Evolutionary conservation across 2,329 filamentous ascomycete species (phyloP).

Genomic region (Exophiala alcalophila): DNA sequence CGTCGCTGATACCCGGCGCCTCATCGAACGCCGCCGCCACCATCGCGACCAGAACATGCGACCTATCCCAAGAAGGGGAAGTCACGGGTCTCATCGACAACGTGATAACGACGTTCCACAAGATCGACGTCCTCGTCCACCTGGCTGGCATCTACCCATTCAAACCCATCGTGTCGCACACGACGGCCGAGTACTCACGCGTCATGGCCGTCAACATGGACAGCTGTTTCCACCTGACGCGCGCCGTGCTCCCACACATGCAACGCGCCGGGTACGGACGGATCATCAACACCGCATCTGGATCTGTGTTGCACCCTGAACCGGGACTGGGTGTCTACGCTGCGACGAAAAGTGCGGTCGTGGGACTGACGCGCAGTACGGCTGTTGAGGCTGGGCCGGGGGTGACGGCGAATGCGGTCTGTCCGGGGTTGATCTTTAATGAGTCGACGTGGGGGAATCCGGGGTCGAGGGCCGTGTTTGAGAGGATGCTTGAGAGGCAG

Average conservation of each 20-base stretch:
- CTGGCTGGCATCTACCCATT: conserved; percentile 6
- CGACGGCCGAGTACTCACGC: background rate
- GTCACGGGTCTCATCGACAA: background rate
- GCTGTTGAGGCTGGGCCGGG: conserved; percentile 8
- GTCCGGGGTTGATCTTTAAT: conserved; percentile 1
- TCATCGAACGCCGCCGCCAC: too few species aligned
- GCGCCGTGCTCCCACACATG: conserved; percentile 6
- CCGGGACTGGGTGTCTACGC: conserved; percentile 2
- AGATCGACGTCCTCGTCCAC: conserved; percentile 6
- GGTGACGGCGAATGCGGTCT: conserved; percentile 7
- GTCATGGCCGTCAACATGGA: conserved; percentile 9
- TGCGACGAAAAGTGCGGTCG: conserved; percentile 5
- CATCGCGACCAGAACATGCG: conserved; percentile 23
- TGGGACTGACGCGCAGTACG: conserved; percentile 5
- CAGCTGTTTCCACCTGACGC: conserved; percentile 10
- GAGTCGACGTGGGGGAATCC: background rate
- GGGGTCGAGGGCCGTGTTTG: background rate
- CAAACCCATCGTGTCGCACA: background rate
- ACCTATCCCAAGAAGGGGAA: conserved; percentile 21
- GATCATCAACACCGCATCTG: conserved; percentile 7
- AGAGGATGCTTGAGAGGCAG: conserved; percentile 2
- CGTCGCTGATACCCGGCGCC: too few species aligned
- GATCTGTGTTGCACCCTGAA: conserved; percentile 1
- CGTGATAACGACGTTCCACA: background rate
- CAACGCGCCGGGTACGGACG: conserved; percentile 4